Percentiles rank a stretch among this genome's conserved stretches.
phyloP scores from a whole-genome alignment of 1,284 basidiomycete species.

The Leccinum fuscescens region DNA sequence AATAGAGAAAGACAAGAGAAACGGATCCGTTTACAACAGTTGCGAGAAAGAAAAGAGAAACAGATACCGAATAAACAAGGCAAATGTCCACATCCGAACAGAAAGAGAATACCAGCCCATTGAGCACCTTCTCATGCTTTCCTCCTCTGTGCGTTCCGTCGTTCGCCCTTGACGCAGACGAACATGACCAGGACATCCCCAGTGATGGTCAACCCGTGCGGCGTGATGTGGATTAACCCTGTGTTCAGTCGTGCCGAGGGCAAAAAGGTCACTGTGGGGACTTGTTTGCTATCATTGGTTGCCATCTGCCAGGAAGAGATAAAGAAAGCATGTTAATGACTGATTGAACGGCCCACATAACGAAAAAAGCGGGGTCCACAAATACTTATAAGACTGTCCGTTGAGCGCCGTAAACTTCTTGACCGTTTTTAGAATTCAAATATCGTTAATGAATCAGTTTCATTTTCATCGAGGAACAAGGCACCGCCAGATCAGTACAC shows the following conservation, averaged over 20 bases:
- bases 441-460: background rate
- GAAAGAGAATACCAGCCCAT: background rate
- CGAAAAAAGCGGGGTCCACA: constrained; percentile 1
- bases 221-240: constrained; percentile 33
- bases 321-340: background rate
- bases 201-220: constrained; percentile 34
- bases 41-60: background rate
- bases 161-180: constrained; percentile 34
- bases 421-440: constrained; percentile 20
- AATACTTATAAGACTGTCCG: constrained; percentile 35
- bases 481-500: background rate
- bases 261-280: constrained; percentile 31
- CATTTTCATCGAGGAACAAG: constrained; percentile 4
- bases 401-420: constrained; percentile 34
- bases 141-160: constrained; percentile 29
- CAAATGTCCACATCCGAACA: background rate
- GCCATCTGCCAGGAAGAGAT: constrained; percentile 21
- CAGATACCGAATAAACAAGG: background rate
- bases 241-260: constrained; percentile 27
- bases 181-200: constrained; percentile 33
- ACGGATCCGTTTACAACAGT: background rate
- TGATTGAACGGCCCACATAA: background rate
- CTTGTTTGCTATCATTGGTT: constrained; percentile 34
- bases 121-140: constrained; percentile 4
- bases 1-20: background rate